A percentile compares a stretch with the other conserved stretches of the same genome.
Conservation (phyloP, 768 basidiomycete genomes). For the Artomyces pyxidatus region DNA sequence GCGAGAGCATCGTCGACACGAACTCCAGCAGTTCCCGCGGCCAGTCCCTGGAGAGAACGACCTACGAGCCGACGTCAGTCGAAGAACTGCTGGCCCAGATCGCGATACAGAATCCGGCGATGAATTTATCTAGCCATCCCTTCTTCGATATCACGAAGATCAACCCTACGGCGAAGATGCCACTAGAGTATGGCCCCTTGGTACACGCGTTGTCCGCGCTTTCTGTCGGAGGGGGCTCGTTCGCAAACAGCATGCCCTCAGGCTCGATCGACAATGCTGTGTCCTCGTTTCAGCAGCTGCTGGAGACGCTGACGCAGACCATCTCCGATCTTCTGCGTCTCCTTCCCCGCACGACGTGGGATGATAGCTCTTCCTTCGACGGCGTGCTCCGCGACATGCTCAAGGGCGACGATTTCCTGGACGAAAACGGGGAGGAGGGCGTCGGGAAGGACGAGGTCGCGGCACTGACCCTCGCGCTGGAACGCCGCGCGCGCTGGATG, state of each 20-base stretch:
- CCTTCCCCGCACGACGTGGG: conserved; percentile 84
- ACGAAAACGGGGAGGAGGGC: conserved; percentile 55
- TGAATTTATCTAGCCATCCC: conserved; percentile 62
- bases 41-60: conserved; percentile 48
- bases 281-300: conserved; percentile 80
- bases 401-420: conserved; percentile 80
- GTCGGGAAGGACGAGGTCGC: conserved; percentile 77
- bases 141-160: conserved; percentile 70
- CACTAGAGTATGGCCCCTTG: conserved; percentile 76
- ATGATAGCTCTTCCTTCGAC: conserved; percentile 84
- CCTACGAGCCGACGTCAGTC: conserved; percentile 41
- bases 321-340: conserved; percentile 81
- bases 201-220: conserved; percentile 82
- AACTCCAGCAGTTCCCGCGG: conserved; percentile 52
- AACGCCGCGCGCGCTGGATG: conserved; percentile 90
- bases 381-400: conserved; percentile 83
- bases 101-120: conserved; percentile 46
- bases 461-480: conserved; percentile 72
- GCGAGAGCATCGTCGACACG: conserved; percentile 32
- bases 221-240: conserved; percentile 79
- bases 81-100: conserved; percentile 65
- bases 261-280: conserved; percentile 89
- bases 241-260: conserved; percentile 75
- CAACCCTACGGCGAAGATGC: conserved; percentile 70
- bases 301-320: conserved; percentile 84